These are phyloP conservation scores for Ambispora gerdemannii DNA, from an alignment of 192 early-diverging fungal species.

Conservation along the genomic window DNA sequence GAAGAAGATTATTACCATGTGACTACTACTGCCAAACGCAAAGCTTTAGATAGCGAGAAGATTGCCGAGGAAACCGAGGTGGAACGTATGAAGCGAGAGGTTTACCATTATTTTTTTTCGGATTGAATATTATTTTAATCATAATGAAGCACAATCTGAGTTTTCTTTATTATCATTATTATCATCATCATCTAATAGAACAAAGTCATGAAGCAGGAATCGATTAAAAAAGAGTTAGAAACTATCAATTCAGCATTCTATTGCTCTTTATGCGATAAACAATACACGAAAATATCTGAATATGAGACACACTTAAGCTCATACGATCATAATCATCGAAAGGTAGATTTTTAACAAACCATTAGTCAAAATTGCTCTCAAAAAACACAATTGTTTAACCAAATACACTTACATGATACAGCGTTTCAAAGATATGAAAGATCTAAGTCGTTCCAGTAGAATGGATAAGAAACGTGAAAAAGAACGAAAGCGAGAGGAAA, in stretches of 20 bases:
- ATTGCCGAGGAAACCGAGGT: conserved; percentile 64
- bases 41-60: conserved; percentile 61
- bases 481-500: conserved; percentile 65
- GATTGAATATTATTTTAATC: too few species aligned
- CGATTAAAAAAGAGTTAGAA: conserved; percentile 53
- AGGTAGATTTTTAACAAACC: conserved; percentile 45
- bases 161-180: not conserved
- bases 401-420: conserved; percentile 32
- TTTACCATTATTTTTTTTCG: conserved; percentile 21
- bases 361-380: not conserved
- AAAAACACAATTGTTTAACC: not conserved
- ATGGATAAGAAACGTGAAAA: conserved; percentile 55
- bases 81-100: conserved; percentile 53
- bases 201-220: conserved; percentile 45
- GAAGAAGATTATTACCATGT: conserved; percentile 53
- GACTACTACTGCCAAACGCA: conserved; percentile 58
- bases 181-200: conserved; percentile 31
- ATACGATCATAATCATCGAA: conserved; percentile 79
- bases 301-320: conserved; percentile 73
- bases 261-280: conserved; percentile 76
- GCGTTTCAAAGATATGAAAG: conserved; percentile 79
- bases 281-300: conserved; percentile 71
- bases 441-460: conserved; percentile 43
- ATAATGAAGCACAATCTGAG: not conserved
- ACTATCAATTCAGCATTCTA: conserved; percentile 72